Evolutionary conservation across 1,139 yeast species (phyloP), one percentile per base, ranked within the genome.

Genomic region (Suhomyces chickasaworum): DNA sequence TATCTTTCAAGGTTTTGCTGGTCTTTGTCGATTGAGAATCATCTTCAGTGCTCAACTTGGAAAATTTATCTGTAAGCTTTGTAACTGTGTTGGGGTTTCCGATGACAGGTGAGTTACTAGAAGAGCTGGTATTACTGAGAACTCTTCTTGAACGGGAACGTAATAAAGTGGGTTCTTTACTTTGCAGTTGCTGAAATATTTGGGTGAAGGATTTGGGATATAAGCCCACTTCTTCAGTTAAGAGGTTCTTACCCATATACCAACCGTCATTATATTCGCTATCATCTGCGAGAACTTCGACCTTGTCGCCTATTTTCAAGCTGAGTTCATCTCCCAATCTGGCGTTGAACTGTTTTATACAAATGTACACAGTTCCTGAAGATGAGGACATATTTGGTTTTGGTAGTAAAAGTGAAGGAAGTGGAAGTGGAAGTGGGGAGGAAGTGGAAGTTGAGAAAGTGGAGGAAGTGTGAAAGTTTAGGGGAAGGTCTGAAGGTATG

Each of bases 181-280:
- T 60, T 18, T 47, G 49, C 36, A 51, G 50, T 39, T 53, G 51
- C 29, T 56, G 61, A 33, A 72, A 61, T 4, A 74, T 58, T 56
- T 81, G 83, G 1, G 95, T 88, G 62, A 91, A 93, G 10, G 89
- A 81, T 59, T 86, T 87, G 9, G 99, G 99, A 61, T 89, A 93
- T 39, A 93, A 71, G 0, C 99, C 99, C 9, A 88, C 90, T 49
- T 80, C 78, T 42, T 80, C 79, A 0, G 91, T 83, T 40, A 78
- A 62, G 45, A 88, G 64, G 56, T 91, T 90, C 52, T 84, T 84
- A 8, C 98, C 97, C 86, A 73, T 73, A 60, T 85, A 93, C 99
- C 99, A 93, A n/a, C 98, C 98, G 64, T 93, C 99, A 55, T 89
- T 87, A 65, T 87, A 93, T 59, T 89, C 97, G 52, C 84, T 80